A percentile compares a stretch with the other conserved stretches of the same genome.
Evolutionary conservation across 1,284 basidiomycete genomes (phyloP).

Genomic region (Ustilago hordei): DNA sequence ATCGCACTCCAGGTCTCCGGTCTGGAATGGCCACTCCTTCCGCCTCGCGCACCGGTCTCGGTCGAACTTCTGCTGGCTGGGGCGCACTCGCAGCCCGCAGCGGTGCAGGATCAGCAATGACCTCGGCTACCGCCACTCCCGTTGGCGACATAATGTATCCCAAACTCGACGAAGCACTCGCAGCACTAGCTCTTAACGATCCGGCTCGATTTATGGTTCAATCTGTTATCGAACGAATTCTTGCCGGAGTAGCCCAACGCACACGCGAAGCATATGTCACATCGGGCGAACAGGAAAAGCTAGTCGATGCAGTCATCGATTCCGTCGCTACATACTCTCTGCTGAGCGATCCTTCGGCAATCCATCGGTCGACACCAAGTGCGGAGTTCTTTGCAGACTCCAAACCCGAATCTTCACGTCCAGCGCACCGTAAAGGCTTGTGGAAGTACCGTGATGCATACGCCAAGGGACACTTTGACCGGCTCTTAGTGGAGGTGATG

Average conservation of each 20-base stretch:
- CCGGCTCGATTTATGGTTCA: conserved; percentile 59
- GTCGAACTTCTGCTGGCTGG: conserved; percentile 28
- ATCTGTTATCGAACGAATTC: conserved; percentile 43
- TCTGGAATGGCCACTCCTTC: conserved; percentile 41
- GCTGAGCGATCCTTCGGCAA: conserved; percentile 36
- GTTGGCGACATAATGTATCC: conserved; percentile 39
- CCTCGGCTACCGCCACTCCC: conserved; percentile 53
- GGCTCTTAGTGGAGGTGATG: conserved; percentile 39
- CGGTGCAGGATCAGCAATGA: conserved; percentile 18
- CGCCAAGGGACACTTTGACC: conserved; percentile 31
- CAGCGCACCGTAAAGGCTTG: conserved; percentile 5
- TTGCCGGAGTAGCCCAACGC: conserved; percentile 24
- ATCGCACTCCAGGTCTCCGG: conserved; percentile 12
- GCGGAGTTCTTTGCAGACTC: conserved; percentile 43
- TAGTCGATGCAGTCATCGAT: conserved; percentile 58
- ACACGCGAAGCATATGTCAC: conserved; percentile 40
- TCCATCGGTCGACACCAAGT: conserved; percentile 41
- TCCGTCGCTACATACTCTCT: conserved; percentile 58
- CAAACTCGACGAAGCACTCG: conserved; percentile 35
- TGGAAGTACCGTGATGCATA: conserved; percentile 46
- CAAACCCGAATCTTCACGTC: neutral
- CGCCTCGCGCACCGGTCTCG: conserved; percentile 22
- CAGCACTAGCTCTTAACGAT: conserved; percentile 40
- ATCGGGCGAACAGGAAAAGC: conserved; percentile 44
- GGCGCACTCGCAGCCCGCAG: conserved; percentile 5